Evolutionary conservation across 2,329 filamentous ascomycete species (phyloP).

Genomic region (Cyphellophora attinorum): DNA sequence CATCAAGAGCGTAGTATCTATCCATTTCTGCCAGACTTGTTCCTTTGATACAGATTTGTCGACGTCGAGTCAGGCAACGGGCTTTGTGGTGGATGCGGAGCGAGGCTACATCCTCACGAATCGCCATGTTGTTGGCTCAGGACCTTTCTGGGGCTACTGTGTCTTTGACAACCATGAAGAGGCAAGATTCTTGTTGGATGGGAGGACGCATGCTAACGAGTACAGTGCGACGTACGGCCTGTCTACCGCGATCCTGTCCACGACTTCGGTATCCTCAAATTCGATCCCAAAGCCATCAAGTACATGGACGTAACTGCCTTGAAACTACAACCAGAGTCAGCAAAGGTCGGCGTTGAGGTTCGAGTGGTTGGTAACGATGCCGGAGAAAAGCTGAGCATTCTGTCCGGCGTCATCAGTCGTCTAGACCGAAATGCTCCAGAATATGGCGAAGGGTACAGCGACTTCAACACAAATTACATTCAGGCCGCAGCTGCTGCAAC

Average conservation of each 20-base stretch:
- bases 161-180: slow-evolving; percentile 98
- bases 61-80: slow-evolving; percentile 88
- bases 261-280: slow-evolving; percentile 94
- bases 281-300: slow-evolving; percentile 91
- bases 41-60: slow-evolving; percentile 97
- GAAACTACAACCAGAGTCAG: slow-evolving; percentile 72
- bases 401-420: slow-evolving; percentile 93
- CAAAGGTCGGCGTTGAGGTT: slow-evolving; percentile 83
- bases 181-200: slow-evolving; percentile 26
- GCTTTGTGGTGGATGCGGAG: slow-evolving; percentile 93
- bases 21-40: slow-evolving; percentile 95
- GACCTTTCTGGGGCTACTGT: slow-evolving; percentile 95
- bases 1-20: slow-evolving; percentile 93
- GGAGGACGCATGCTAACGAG: slow-evolving; percentile 5
- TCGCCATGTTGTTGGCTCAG: slow-evolving; percentile 85
- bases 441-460: slow-evolving; percentile 94
- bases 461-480: slow-evolving; percentile 95
- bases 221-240: slow-evolving; percentile 79
- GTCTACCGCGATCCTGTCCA: slow-evolving; percentile 98
- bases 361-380: slow-evolving; percentile 97
- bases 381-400: slow-evolving; percentile 93
- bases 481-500: slow-evolving; percentile 95
- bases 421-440: slow-evolving; percentile 94
- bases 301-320: slow-evolving; percentile 87
- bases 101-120: slow-evolving; percentile 83